These are phyloP conservation scores for Cercophora scortea DNA, from an alignment of 495 filamentous ascomycete genomes.

Conservation along the genomic window DNA sequence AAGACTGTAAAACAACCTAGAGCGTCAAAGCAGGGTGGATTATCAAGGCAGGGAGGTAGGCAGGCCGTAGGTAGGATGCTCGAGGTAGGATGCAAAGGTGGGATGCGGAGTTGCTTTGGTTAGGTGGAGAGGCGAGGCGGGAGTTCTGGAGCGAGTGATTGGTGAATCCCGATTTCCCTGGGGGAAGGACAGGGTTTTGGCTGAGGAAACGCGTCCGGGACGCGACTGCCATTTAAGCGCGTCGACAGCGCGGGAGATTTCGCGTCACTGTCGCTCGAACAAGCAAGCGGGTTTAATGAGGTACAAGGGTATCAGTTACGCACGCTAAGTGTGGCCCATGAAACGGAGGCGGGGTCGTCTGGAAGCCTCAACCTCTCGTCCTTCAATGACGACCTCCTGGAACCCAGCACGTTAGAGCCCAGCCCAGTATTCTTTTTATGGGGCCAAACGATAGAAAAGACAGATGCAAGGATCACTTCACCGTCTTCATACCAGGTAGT, in stretches of 20 bases:
- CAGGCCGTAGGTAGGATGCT: not conserved
- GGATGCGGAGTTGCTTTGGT: slow-evolving; percentile 3
- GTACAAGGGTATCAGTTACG: too few species aligned
- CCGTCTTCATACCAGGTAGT: too few species aligned
- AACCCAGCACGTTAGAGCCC: too few species aligned
- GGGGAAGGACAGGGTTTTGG: not conserved
- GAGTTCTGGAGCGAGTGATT: slow-evolving; percentile 9
- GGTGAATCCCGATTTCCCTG: slow-evolving; percentile 1
- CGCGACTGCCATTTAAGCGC: slow-evolving; percentile 9
- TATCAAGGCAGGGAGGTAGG: not conserved
- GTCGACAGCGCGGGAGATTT: not conserved
- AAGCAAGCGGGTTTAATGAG: too few species aligned
- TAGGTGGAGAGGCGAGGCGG: slow-evolving; percentile 2
- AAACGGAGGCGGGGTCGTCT: too few species aligned
- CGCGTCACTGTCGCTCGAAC: not conserved
- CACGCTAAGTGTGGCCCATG: too few species aligned
- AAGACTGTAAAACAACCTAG: not conserved
- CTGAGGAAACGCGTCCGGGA: slow-evolving; percentile 4
- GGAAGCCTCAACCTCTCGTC: too few species aligned
- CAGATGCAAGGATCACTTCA: too few species aligned
- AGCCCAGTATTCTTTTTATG: too few species aligned
- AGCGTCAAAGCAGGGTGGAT: not conserved
- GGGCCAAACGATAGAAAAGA: too few species aligned
- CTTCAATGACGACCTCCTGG: too few species aligned
- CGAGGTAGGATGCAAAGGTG: not conserved